Base-by-base conservation (phyloP, 495 filamentous ascomycete genomes). In the Xylaria castorea region DNA sequence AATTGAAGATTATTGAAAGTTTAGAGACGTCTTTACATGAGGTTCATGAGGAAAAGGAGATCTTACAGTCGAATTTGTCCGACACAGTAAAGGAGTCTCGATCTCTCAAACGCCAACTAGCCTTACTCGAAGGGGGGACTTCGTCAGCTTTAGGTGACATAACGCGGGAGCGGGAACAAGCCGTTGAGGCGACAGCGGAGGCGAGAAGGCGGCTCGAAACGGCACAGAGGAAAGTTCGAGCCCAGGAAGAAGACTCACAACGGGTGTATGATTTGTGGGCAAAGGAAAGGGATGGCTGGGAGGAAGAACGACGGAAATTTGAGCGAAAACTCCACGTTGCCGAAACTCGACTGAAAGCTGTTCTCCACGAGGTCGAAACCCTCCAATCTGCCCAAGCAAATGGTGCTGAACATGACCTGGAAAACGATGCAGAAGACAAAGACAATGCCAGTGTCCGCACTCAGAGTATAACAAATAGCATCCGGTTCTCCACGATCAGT, bases 261-360 rank as follows among this genome's bases (percentile, higher is more conserved):
- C 89, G 92, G 6, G 89, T 90, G 30, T 91, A 95, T 74, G 85
- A 87, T 50, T 85, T 93, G 25, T 97, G 93, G 91, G 89, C 91
- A 46, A 88, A 89, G 69, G 96, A 99, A 71, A 93, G 90, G 78
- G 90, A 97, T 63, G 85, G 85, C 18, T 97, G 93, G 92, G 91
- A 93, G 22, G 90, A 90, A 63, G 93, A 95, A 75, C 92, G 90
- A 75, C 89, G 95, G 44, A 91, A 87, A 68, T 83, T 93, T 53
- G 96, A 99, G 81, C 88, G 93, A 67, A 92, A 92, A 72, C 81
- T 97, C 30, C 94, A 98, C 80, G 89, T 97, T 8, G 91, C 93
- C 34, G 96, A 99, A 80, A 93, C 88, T 64, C 89, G 95, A 66
- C 82, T 99, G 67, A 94, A 94, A 77, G 86, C 87, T 22, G 89